Base-by-base conservation (phyloP, 768 basidiomycete species). In the Naganishia friedmannii region DNA sequence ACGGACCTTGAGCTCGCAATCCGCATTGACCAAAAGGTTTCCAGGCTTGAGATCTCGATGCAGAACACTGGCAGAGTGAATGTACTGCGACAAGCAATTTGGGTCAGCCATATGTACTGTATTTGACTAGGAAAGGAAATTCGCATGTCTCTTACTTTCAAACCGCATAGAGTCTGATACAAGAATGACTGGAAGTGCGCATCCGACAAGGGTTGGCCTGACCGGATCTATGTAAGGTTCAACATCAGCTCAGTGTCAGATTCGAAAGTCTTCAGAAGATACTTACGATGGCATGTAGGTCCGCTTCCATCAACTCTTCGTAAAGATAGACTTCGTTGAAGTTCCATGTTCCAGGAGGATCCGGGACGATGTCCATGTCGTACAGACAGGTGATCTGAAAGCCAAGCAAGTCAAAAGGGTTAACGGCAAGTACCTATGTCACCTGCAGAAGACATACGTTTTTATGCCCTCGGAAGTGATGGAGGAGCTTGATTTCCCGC, bases 221-320 rank as follows among this genome's bases (percentile, higher is more conserved):
- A 83, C 17, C 83, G 82, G 55, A 84, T 83, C 83, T 83, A 56
- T 69, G 19, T 13, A 54, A 66, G 21, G 53, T 42, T 53, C 19
- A 56, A 69, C 34, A 42, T 53, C 12, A 15, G 13, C 15, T 39
- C 54, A 23, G 3, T 3, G 48, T 3, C 48, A 26, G 6, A 1
- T n/a, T 23, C 48, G 23, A 68, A 55, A 45, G 37, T 51, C 53
- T 1, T 28, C 42, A 23, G 23, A 23, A 19, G 23, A 45, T 26
- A 78, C 87, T 82, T 76, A 94, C 93, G 81, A 99, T 99, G 23
- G 96, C 96, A 77, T 98, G 96, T 23, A 99, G 86, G 86, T 99
- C 96, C 67, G 96, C 96, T 80, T 99, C 96, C 96, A 98, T 99
- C 74, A 98, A 87, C 81, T 99, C 96, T 84, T 98, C 94, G 90